phyloP scores from a whole-genome alignment of 2,329 filamentous ascomycete genomes.

The Sordariomycetes sp. region DNA sequence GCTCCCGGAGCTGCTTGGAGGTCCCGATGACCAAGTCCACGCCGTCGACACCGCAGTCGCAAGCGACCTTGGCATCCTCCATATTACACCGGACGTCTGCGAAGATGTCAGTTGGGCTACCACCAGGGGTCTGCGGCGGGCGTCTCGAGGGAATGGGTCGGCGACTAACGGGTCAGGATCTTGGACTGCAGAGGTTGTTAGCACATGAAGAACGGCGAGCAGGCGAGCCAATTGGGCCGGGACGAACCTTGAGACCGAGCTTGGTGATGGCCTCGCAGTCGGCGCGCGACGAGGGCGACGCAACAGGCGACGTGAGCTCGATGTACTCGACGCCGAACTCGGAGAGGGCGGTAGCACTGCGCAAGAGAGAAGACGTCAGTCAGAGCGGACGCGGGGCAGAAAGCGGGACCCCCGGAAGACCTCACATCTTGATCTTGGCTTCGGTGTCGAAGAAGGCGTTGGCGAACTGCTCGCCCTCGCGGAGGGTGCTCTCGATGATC shows the following conservation, averaged over 20 bases:
- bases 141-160: neutral
- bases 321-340: constrained; percentile 63
- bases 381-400: too few relatives aligned
- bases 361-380: neutral
- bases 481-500: constrained; percentile 55
- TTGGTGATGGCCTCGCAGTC: constrained; percentile 89
- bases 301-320: constrained; percentile 76
- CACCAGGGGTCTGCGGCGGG: neutral
- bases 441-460: constrained; percentile 65
- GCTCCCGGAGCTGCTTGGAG: constrained; percentile 69
- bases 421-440: constrained; percentile 11
- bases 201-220: neutral
- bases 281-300: constrained; percentile 70
- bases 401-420: neutral
- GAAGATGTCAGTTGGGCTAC: neutral
- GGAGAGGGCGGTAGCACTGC: constrained; percentile 40
- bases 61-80: constrained; percentile 57
- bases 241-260: constrained; percentile 61
- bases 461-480: constrained; percentile 77
- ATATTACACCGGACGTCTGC: constrained; percentile 15
- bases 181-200: constrained; percentile 25
- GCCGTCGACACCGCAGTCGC: constrained; percentile 72
- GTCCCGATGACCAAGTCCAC: constrained; percentile 79
- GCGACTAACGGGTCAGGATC: constrained; percentile 52
- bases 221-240: constrained; percentile 17